Conservation (phyloP, 2,329 filamentous ascomycete genomes). For the Monascus ruber region DNA sequence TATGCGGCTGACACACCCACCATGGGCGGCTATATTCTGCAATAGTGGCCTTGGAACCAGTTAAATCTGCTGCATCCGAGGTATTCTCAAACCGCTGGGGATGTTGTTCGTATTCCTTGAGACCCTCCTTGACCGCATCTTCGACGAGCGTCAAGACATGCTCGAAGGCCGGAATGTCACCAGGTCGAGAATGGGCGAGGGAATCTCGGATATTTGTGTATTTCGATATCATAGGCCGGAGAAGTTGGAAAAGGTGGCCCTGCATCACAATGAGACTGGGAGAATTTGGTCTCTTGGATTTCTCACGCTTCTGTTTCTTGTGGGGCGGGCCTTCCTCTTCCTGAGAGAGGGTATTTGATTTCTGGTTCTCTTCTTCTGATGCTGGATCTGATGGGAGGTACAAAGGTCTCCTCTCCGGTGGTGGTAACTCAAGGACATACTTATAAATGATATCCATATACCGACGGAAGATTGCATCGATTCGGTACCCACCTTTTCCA, state of each 20-base stretch:
- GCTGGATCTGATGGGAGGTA: constrained; percentile 52
- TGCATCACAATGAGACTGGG: constrained; percentile 73
- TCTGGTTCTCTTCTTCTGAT: constrained; percentile 10
- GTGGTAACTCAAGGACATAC: constrained; percentile 57
- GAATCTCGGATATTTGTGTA: constrained; percentile 78
- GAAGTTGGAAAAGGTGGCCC: constrained; percentile 82
- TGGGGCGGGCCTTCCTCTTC: constrained; percentile 39
- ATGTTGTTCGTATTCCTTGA: constrained; percentile 52
- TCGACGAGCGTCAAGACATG: constrained; percentile 66
- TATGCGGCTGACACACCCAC: constrained; percentile 83
- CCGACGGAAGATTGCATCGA: constrained; percentile 75
- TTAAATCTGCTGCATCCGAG: constrained; percentile 18
- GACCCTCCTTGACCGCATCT: constrained; percentile 56
- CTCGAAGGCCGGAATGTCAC: constrained; percentile 68
- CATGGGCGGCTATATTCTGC: constrained; percentile 67
- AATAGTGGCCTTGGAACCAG: constrained; percentile 49
- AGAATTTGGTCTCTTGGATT: constrained; percentile 37
- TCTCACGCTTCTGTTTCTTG: constrained; percentile 36
- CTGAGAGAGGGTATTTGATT: constrained; percentile 15
- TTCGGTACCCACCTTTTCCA: constrained; percentile 71
- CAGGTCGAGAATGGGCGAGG: constrained; percentile 57
- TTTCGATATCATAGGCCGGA: constrained; percentile 66
- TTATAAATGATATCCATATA: constrained; percentile 85
- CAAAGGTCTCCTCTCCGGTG: constrained; percentile 56
- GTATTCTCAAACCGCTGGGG: constrained; percentile 28